Evolutionary conservation across 768 basidiomycete species (phyloP), one percentile per base, ranked within the genome.

Genomic region (Sistotremastrum suecicum): DNA sequence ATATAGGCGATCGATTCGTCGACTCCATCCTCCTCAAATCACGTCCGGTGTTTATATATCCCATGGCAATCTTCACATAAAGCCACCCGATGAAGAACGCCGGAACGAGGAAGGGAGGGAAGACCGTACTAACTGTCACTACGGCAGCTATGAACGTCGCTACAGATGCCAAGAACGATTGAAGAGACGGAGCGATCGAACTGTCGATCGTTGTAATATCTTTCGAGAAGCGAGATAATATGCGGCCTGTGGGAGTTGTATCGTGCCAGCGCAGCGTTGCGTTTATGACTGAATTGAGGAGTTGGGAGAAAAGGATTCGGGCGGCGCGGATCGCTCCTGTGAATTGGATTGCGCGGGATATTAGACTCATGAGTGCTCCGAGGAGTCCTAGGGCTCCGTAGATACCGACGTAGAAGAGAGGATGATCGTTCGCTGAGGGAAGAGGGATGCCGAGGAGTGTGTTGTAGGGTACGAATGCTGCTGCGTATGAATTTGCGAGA

Each of bases 11-110:
- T 41, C 63, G 56, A 28, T 62, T 57, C 6, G 60, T 66, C 20
- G 64, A 59, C 46, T 66, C 63, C 45, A 66, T 58, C 28, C 66
- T 44, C 34, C 65, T 47, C 36, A 66, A 46, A 45, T 63, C 62
- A 41, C 66, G 50, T 1, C 63, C 58, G 38, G 60, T 56, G 33
- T 53, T 51, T n/a, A 48, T 34, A 49, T 61, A 54, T 3, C 42
- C 53, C 41, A 53, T 41, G 34, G 50, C 48, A 29, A 50, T 29
- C 9, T 40, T 37, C 35, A 39, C 29, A 33, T 51, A 51, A 7
- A 45, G 11, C 29, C 33, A 49, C 8, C 43, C 44, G 11, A 51
- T 39, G 8, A 51, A 11, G 5, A 43, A 32, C 29, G 50, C 50
- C 7, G 48, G 31, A 34, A 48, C 39, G n/a, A 49, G 30, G 36